Evolutionary conservation across 768 basidiomycete genomes (phyloP).

Genomic region (Phaffia tasmanica): DNA sequence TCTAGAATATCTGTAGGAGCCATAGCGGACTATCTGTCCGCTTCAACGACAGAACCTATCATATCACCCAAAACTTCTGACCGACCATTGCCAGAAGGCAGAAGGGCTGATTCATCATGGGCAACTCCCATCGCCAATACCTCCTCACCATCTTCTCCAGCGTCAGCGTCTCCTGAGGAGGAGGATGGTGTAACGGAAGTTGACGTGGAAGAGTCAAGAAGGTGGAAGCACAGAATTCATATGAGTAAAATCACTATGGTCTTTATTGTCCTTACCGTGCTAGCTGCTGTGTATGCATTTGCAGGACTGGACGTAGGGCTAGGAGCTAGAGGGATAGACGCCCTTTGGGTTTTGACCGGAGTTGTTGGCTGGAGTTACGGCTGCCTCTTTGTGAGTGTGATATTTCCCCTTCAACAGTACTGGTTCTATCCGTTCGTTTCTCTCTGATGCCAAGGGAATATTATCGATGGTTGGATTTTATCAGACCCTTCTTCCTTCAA

Average conservation of each 20-base stretch:
- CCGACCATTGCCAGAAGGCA: conserved; percentile 12
- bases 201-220: background rate
- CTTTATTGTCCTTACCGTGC: background rate
- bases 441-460: background rate
- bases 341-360: conserved; percentile 13
- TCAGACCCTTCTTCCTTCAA: conserved; percentile 9
- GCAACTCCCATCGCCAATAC: background rate
- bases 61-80: conserved; percentile 1
- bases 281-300: conserved; percentile 7
- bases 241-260: conserved; percentile 12
- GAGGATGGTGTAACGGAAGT: background rate
- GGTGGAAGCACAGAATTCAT: background rate
- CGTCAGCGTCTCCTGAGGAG: background rate
- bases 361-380: conserved; percentile 22
- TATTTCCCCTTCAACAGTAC: background rate
- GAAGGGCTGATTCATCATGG: background rate
- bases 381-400: conserved; percentile 10
- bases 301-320: background rate
- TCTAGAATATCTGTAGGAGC: background rate
- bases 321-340: background rate
- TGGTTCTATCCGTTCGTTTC: background rate
- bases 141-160: background rate
- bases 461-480: background rate
- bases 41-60: background rate
- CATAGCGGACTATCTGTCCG: background rate